A percentile compares a stretch with the other conserved stretches of the same genome.
Conservation (phyloP, 148 eudicot genomes). For the Vaccinium corymbosum region DNA sequence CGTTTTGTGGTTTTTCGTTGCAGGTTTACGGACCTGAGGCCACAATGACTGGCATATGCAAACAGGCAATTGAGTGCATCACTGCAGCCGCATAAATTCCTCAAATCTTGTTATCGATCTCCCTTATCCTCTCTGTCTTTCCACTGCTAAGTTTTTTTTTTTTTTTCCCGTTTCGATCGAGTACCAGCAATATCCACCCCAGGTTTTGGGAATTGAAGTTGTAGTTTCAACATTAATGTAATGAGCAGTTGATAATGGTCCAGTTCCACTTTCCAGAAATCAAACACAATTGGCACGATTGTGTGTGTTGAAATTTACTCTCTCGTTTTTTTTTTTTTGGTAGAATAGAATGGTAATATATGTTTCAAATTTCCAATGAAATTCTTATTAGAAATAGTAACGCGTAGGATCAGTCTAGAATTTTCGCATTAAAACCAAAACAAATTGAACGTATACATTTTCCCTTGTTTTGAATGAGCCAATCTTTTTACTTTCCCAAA, state of each 20-base stretch:
- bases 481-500: no score
- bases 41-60: conserved; percentile 99
- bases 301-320: no score
- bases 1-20: conserved; percentile 3
- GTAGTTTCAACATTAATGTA: not conserved
- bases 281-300: not conserved
- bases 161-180: not conserved
- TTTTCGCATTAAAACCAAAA: no score
- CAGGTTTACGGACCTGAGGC: conserved; percentile 96
- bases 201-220: not conserved
- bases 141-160: not conserved
- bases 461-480: no score
- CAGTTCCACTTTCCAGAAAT: not conserved
- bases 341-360: no score
- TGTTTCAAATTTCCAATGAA: no score
- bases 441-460: no score
- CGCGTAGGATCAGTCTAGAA: no score
- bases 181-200: not conserved
- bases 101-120: not conserved
- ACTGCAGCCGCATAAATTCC: conserved; percentile 55
- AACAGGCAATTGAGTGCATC: conserved; percentile 92
- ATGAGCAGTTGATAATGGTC: conserved; percentile 5
- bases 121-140: conserved; percentile 16
- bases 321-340: no score
- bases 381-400: no score